Base-by-base conservation (phyloP, 2,329 filamentous ascomycete species). In the Dactylonectria macrodidyma region DNA sequence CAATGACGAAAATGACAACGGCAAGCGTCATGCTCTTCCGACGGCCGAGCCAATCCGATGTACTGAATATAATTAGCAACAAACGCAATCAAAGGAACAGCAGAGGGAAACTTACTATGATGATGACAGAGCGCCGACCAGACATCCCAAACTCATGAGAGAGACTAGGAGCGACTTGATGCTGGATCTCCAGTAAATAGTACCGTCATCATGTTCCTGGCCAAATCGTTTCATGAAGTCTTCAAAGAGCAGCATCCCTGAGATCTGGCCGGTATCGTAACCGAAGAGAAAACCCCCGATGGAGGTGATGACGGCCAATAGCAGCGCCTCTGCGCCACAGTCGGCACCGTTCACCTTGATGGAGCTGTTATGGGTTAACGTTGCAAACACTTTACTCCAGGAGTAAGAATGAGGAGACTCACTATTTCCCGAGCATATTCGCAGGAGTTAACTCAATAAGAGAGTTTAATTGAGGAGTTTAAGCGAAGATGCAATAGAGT, bases 241-340 rank as follows among this genome's bases (percentile, higher is more conserved):
- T 10, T 76, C 65, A 75, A 87, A 87, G 19, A 85, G 77, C 10
- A 87, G 78, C 75, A 87, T 83, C 47, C 80, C 81, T 7, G 86
- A 88, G 59, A 90, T 89, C 73, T 89, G 87, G 70, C 88, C 89
- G 10, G 88, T 91, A 71, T 91, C 89, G 71, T 90, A 90, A 55
- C 89, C 89, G 76, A 90, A 90, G 68, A 91, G 84, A 77, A 89
- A 89, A 55, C 88, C 89, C 67, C 89, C 89, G 47, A 91, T 85
- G 51, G 85, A 87, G 50, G 88, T 88, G 48, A 86, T 81, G 38
- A 84, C 78, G 51, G 86, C 87, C 33, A 90, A 72, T 33, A 85
- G 59, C 66, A 85, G 69, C 26, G 83, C 71, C 68, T 84, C 82
- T 26, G 76, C 62, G 54, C 83, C 82, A 59, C 81, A 83, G 55